Base-by-base conservation (phyloP, 2,329 filamentous ascomycete species). In the Diaporthe citriasiana region DNA sequence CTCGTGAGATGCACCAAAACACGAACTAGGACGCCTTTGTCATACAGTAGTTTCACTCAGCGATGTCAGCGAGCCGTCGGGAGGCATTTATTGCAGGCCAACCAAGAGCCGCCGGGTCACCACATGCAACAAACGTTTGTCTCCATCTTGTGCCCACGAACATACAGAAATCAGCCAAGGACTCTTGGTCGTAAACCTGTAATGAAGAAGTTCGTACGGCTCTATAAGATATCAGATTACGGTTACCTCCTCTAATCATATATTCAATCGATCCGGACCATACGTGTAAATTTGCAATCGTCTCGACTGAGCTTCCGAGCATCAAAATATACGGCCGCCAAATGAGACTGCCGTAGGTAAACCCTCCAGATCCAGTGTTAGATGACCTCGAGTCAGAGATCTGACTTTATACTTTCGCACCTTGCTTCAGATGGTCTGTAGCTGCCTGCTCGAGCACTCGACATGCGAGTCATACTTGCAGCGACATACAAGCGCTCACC, bases 381-480 rank as follows among this genome's bases (percentile, higher is more conserved):
- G 10, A 25, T 4, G 22, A 17, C 13, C 12, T 13, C 33, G 63
- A 68, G 63, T 68, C 63, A 68, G 47, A 51, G 2, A 15, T 68
- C 45, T 53, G 22, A 38, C 27, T 22, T 68, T 68, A 68, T 53
- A 33, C 63, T 68, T 68, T 53, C 6, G 13, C 9, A 35, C 15
- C 27, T 9, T 68, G 63, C 45, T 17, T 68, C 63, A 68, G 63
- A 27, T 51, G 7, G 5, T 5, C 17, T 66, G 15, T 27, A 53
- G 12, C n/a, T 53, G 19, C 13, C 63, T 51, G 63, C 47, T 50
- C 63, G 63, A 68, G 63, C 63, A 38, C 33, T 38, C 19, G 12
- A 15, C 13, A 68, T 68, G 10, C 63, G 63, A 68, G 63, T 68
- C 63, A 68, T 53, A 68, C 63, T 8, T 2, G 33, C 22, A 30